phyloP scores from a whole-genome alignment of 2,329 filamentous ascomycete genomes.

The Scortechinia acanthostroma region DNA sequence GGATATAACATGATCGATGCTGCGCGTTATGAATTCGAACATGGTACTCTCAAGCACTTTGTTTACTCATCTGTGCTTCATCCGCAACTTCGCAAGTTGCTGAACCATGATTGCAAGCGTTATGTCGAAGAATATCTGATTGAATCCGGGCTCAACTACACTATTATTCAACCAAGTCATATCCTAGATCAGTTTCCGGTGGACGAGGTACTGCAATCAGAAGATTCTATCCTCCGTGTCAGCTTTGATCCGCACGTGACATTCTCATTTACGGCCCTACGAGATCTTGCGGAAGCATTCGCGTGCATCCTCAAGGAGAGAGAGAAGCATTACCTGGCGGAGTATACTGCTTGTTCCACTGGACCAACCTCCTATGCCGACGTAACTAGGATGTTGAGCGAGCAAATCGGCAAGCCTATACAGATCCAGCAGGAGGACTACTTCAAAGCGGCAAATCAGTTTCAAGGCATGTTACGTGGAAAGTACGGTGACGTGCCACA shows the following conservation, averaged over 20 bases:
- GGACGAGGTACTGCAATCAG: too few relatives aligned
- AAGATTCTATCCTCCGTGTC: conserved; percentile 1
- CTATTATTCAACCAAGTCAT: conserved; percentile 21
- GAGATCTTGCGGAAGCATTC: conserved; percentile 9
- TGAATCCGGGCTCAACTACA: conserved; percentile 19
- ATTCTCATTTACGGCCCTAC: conserved; percentile 7
- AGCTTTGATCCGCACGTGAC: conserved; percentile 7
- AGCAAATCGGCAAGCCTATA: conserved; percentile 5
- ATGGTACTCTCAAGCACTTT: too few relatives aligned
- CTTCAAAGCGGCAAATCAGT: neutral
- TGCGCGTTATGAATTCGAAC: conserved; percentile 15
- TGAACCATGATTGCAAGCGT: conserved; percentile 24
- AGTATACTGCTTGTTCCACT: conserved; percentile 10
- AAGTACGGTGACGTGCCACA: neutral
- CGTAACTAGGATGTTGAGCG: conserved; percentile 4
- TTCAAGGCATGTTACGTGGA: neutral
- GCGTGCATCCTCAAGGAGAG: conserved; percentile 8
- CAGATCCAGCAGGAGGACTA: conserved; percentile 2
- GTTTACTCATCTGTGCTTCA: conserved; percentile 20
- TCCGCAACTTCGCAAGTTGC: conserved; percentile 19
- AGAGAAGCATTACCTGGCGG: conserved; percentile 9
- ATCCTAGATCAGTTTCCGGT: conserved; percentile 18
- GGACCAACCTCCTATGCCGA: conserved; percentile 5
- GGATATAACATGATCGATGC: conserved; percentile 25
- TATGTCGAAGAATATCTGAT: conserved; percentile 22